Conservation (phyloP, 75 land plant species). For the Isoetes taiwanensis region DNA sequence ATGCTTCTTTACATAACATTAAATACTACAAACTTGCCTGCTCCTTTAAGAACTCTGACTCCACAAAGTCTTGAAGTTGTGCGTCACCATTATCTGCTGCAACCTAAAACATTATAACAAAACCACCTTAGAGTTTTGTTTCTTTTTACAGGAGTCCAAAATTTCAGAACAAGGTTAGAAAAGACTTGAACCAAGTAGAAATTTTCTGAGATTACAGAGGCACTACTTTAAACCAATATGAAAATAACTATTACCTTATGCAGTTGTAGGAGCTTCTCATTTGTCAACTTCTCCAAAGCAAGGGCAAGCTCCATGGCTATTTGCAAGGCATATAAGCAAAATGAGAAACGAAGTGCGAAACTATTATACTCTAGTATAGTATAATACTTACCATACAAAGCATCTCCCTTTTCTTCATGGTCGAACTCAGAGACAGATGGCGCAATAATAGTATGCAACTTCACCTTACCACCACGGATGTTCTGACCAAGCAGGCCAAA, state of each 20-base stretch:
- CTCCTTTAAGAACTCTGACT: conserved; percentile 49
- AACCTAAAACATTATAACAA: background rate
- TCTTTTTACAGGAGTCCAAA: too few species aligned
- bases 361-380: too few species aligned
- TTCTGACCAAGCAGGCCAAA: conserved; percentile 29
- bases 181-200: too few species aligned
- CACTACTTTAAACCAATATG: too few species aligned
- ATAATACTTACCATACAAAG: conserved; percentile 62
- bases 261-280: conserved; percentile 70
- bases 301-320: conserved; percentile 90
- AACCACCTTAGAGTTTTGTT: too few species aligned
- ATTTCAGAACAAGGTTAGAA: too few species aligned
- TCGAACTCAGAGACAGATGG: conserved; percentile 61
- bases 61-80: conserved; percentile 47
- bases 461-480: conserved; percentile 69
- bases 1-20: background rate
- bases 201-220: too few species aligned
- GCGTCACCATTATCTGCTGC: conserved; percentile 18
- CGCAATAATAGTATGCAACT: conserved; percentile 49
- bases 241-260: conserved; percentile 52
- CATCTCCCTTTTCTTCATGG: conserved; percentile 77
- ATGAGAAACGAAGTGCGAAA: too few species aligned
- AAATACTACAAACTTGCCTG: conserved; percentile 35
- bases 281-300: conserved; percentile 71
- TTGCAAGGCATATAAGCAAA: too few species aligned